These are phyloP conservation scores for Boletellus ananiceps DNA, from an alignment of 768 basidiomycete genomes.

Conservation along the genomic window DNA sequence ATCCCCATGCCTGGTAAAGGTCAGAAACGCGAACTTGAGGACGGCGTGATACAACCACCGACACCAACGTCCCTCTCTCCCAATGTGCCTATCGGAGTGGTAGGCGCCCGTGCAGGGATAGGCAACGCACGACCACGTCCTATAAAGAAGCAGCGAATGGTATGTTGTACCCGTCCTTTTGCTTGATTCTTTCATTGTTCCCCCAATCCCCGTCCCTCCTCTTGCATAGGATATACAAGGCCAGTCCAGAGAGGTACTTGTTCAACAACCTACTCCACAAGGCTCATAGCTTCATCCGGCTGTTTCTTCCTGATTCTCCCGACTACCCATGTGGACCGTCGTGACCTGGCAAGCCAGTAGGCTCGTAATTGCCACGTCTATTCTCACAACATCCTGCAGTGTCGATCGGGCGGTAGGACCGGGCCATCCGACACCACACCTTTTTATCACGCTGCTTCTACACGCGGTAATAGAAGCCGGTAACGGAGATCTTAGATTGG, in stretches of 20 bases:
- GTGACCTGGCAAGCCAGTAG: slow-evolving; percentile 7
- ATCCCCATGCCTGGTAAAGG: slow-evolving; percentile 20
- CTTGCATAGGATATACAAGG: slow-evolving; percentile 53
- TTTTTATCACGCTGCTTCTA: slow-evolving; percentile 7
- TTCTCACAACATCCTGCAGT: slow-evolving; percentile 7
- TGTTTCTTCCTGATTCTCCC: slow-evolving; percentile 2
- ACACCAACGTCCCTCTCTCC: slow-evolving; percentile 23
- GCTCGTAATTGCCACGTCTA: slow-evolving; percentile 3
- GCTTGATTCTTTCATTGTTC: not conserved
- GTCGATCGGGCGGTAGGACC: slow-evolving; percentile 8
- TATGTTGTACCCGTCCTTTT: slow-evolving; percentile 29
- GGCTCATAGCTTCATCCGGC: slow-evolving; percentile 39
- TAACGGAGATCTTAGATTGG: slow-evolving; percentile 12
- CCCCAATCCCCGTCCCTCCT: not conserved
- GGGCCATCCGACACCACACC: slow-evolving; percentile 3
- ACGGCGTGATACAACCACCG: slow-evolving; percentile 18
- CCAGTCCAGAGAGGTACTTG: slow-evolving; percentile 56
- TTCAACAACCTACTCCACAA: slow-evolving; percentile 73
- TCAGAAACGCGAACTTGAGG: slow-evolving; percentile 33
- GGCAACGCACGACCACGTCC: slow-evolving; percentile 60
- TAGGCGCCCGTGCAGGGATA: slow-evolving; percentile 56
- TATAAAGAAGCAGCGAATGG: slow-evolving; percentile 73
- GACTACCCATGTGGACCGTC: slow-evolving; percentile 7
- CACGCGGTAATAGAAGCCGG: slow-evolving; percentile 9
- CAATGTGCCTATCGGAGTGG: slow-evolving; percentile 26